Base-by-base conservation (phyloP, 441 rosid genomes). In the Codiaeum variegatum region DNA sequence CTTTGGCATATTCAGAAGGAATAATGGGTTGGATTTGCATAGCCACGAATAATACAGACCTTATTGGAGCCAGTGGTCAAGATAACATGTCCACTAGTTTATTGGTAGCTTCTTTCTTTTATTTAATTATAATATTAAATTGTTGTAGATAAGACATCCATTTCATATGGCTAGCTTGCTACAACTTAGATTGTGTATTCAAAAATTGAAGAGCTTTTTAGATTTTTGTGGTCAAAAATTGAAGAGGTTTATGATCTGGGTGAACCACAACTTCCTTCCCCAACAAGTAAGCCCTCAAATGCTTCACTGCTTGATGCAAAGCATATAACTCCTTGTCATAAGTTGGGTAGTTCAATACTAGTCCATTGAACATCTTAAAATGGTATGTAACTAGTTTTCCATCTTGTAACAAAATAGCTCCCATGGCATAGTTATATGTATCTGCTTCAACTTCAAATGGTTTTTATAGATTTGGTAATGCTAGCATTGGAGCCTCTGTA, bases 131-230 rank as follows among this genome's bases (percentile, higher is more conserved):
- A 58, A 26, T 5, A 58, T 58, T 58, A 3, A 58, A 58, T 58
- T 58, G 15, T 58, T 58, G 4, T 58, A 23, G 16, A 18, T 58
- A 58, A 58, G 62, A 74, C 70, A 70, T 77, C 24, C 67, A 23
- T 55, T 21, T 47, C 52, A 47, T 47, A 47, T 47, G 52, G 7
- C 16, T 6, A 47, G 52, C 52, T 47, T 47, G 6, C 18, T 5
- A 15, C 16, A 47, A 47, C 52, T 47, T 47, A 6, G 52, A 47
- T 13, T 47, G 16, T 47, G 16, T 47, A 6, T 6, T 47, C 2
- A 47, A n/a, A n/a, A n/a, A n/a, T n/a, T n/a, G n/a, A n/a, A n/a
- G n/a, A n/a, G n/a, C n/a, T n/a, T n/a, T n/a, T n/a, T n/a, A n/a
- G n/a, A n/a, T n/a, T n/a, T n/a, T n/a, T n/a, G n/a, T n/a, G n/a